Conservation (phyloP, 192 early-diverging fungal genomes). For the Coemansia sp. region DNA sequence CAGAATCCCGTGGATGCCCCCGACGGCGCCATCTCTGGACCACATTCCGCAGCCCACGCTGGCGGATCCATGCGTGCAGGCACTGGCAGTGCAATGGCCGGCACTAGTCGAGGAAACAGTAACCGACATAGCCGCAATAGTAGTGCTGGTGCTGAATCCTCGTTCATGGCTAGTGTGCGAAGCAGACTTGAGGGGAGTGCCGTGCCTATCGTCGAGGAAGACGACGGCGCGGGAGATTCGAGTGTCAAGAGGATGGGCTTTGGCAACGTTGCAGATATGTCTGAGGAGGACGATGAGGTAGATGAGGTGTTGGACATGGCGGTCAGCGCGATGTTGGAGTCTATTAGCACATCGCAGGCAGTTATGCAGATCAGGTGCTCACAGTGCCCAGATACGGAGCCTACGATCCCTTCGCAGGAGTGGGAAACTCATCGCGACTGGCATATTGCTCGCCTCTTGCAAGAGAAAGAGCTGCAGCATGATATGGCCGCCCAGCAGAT, state of each 20-base stretch:
- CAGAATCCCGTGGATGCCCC: conserved; percentile 36
- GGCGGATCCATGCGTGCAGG: not conserved
- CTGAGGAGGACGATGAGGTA: conserved; percentile 16
- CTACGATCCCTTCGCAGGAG: conserved; percentile 27
- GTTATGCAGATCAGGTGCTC: conserved; percentile 50
- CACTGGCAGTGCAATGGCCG: not conserved
- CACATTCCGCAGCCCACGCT: not conserved
- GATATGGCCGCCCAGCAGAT: conserved; percentile 31
- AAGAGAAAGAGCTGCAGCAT: conserved; percentile 44
- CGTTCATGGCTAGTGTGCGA: conserved; percentile 18
- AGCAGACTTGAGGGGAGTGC: conserved; percentile 8
- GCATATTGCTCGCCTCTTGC: conserved; percentile 48
- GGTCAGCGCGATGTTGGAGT: conserved; percentile 49
- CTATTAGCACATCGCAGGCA: conserved; percentile 37
- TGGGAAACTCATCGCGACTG: conserved; percentile 52
- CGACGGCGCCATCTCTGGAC: conserved; percentile 28
- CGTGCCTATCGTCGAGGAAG: conserved; percentile 7
- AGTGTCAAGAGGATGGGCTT: not conserved
- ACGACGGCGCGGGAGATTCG: not conserved
- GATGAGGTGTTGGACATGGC: conserved; percentile 39
- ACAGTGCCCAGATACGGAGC: conserved; percentile 24
- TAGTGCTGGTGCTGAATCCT: conserved; percentile 9
- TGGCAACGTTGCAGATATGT: not conserved
- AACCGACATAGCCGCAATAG: conserved; percentile 14
- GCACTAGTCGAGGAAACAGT: conserved; percentile 2